Percentiles rank a stretch among this genome's conserved stretches.
phyloP scores from a whole-genome alignment of 2,329 filamentous ascomycete genomes.

The Tolypocladium endophyticum region DNA sequence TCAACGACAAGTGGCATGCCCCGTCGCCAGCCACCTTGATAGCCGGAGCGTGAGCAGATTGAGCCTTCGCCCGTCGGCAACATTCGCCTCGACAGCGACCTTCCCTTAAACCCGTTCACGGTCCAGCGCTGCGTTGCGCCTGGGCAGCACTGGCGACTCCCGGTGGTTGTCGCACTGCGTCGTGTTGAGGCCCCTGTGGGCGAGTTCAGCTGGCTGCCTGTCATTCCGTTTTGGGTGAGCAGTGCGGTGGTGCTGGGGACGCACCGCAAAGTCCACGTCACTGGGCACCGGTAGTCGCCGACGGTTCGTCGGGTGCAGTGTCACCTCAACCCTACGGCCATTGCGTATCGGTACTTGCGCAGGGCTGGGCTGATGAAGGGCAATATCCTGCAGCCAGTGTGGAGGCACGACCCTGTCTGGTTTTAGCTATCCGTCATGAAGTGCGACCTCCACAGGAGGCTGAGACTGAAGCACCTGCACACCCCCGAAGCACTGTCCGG shows the following conservation, averaged over 20 bases:
- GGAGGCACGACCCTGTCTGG: background rate
- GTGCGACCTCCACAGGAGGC: background rate
- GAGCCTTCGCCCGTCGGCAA: background rate
- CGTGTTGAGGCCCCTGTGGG: background rate
- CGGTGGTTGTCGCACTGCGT: background rate
- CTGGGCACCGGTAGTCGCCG: background rate
- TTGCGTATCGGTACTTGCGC: background rate
- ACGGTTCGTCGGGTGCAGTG: background rate
- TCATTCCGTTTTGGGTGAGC: background rate
- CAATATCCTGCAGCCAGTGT: background rate
- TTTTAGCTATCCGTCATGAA: background rate
- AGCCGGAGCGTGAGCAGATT: background rate
- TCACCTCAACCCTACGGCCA: background rate
- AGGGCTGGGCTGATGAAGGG: background rate
- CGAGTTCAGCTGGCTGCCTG: constrained; percentile 1
- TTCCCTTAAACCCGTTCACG: background rate
- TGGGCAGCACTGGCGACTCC: background rate
- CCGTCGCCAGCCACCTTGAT: background rate
- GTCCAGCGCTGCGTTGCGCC: background rate
- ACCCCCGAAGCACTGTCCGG: background rate
- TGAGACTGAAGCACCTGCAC: background rate
- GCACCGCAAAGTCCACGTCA: background rate
- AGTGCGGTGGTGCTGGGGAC: background rate
- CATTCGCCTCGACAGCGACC: background rate
- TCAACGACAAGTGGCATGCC: background rate